Conservation (phyloP, 495 filamentous ascomycete species). For the Trichoderma gamsii region DNA sequence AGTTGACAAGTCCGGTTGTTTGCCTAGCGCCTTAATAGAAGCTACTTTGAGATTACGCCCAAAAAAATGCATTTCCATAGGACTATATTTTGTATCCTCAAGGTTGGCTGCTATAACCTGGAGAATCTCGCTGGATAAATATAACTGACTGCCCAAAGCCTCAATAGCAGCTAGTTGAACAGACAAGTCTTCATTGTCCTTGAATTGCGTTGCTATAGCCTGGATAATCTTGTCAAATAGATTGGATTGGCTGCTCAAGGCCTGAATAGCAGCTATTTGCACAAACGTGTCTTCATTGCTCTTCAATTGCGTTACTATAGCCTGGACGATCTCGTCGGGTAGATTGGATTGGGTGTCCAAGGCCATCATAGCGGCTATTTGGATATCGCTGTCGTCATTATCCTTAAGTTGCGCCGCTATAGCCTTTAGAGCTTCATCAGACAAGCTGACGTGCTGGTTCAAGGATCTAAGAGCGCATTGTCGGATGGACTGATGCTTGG, state of each 20-base stretch:
- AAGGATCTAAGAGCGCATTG: not conserved
- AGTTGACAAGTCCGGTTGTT: conserved; percentile 12
- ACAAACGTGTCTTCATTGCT: not conserved
- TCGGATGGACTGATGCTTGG: not conserved
- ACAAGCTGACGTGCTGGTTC: not conserved
- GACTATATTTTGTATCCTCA: no score
- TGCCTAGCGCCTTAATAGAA: not conserved
- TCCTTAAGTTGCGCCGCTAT: not conserved
- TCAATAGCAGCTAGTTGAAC: not conserved
- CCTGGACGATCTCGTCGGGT: not conserved
- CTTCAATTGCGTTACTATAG: not conserved
- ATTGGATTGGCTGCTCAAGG: not conserved
- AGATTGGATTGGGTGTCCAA: not conserved
- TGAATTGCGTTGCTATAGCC: not conserved
- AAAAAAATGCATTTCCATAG: no score
- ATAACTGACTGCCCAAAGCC: not conserved
- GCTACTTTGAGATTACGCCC: no score
- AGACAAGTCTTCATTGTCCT: not conserved
- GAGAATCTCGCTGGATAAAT: not conserved
- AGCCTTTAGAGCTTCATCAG: not conserved
- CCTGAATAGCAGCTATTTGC: not conserved
- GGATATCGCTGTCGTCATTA: not conserved
- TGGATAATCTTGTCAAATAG: not conserved
- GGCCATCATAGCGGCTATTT: not conserved
- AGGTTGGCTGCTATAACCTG: not conserved